Evolutionary conservation across 2,329 filamentous ascomycete genomes (phyloP).

Genomic region (Verticillium dahliae): DNA sequence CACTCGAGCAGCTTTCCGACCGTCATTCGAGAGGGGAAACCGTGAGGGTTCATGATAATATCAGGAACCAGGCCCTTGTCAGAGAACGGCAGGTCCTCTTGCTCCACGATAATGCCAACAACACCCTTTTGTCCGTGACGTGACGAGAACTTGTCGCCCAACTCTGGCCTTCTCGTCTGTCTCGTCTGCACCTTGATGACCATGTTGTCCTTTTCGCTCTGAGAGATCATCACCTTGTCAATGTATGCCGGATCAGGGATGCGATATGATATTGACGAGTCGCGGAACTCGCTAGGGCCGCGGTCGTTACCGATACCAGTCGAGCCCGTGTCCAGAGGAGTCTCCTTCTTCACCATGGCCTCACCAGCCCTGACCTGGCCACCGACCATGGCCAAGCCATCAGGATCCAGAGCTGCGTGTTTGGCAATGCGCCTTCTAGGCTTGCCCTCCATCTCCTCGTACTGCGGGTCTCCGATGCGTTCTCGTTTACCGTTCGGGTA

Average conservation of each 20-base stretch:
- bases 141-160: constrained; percentile 98
- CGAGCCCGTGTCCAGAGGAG: constrained; percentile 69
- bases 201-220: constrained; percentile 78
- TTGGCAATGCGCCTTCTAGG: constrained; percentile 56
- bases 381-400: constrained; percentile 85
- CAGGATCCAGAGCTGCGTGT: constrained; percentile 69
- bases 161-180: constrained; percentile 90
- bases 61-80: constrained; percentile 89
- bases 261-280: constrained; percentile 70
- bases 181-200: constrained; percentile 92
- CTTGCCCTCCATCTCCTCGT: constrained; percentile 51
- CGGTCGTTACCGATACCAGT: constrained; percentile 64
- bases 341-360: constrained; percentile 85
- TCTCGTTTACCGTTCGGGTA: constrained; percentile 75
- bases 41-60: constrained; percentile 99
- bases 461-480: constrained; percentile 53
- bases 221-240: constrained; percentile 92
- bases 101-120: constrained; percentile 90
- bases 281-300: constrained; percentile 56
- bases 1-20: constrained; percentile 97
- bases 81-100: constrained; percentile 94
- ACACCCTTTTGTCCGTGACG: constrained; percentile 98
- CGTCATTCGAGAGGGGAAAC: constrained; percentile 99
- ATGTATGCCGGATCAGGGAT: constrained; percentile 82
- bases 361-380: constrained; percentile 72